Evolutionary conservation across 2,329 filamentous ascomycete species (phyloP), one percentile per base, ranked within the genome.

Genomic region (Lachnum nothofagi): DNA sequence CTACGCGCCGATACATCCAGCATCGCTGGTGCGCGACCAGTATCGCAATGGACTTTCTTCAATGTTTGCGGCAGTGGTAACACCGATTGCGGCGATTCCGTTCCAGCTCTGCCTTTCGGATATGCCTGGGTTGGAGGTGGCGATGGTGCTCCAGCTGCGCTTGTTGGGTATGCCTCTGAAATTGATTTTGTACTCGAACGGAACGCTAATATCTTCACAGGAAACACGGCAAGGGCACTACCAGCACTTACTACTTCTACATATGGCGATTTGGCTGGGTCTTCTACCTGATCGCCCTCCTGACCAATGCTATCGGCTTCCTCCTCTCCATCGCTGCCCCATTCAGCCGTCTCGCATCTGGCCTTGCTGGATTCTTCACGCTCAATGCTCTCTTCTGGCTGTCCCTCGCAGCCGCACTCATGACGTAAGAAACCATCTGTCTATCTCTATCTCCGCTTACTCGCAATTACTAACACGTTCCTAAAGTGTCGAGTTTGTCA

Each of bases 261-360:
- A 77, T 93, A 65, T 94, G 89, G 72, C 82, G 91, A 34, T 95
- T 96, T 73, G 86, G 88, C 68, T 97, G 91, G 79, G 88, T 91
- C 31, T 93, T 95, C 69, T 87, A 87, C 72, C 73, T 97, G 48
- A 84, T 97, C 57, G 81, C 83, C 16, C 78, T 96, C 31, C 82
- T 95, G 74, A 93, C 95, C 67, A 79, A 80, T 54, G 75, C 79
- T 41, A 48, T 81, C 22, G 80, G 85, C 53, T 81, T 91, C 64
- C 78, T 89, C 67, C 70, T 76, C 9, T 79, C 82, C 55, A 74
- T 89, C 53, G 68, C 90, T 14, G 84, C 86, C 14, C 82, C 85
- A 63, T 87, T 76, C 68, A 82, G 82, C 27, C 80, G 86, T 48
- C 74, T 90, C 1, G 86, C 84, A 39, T 78, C 85, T 6, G 84